phyloP scores from a whole-genome alignment of 2,329 filamentous ascomycete genomes.

The Epichloe sibirici region DNA sequence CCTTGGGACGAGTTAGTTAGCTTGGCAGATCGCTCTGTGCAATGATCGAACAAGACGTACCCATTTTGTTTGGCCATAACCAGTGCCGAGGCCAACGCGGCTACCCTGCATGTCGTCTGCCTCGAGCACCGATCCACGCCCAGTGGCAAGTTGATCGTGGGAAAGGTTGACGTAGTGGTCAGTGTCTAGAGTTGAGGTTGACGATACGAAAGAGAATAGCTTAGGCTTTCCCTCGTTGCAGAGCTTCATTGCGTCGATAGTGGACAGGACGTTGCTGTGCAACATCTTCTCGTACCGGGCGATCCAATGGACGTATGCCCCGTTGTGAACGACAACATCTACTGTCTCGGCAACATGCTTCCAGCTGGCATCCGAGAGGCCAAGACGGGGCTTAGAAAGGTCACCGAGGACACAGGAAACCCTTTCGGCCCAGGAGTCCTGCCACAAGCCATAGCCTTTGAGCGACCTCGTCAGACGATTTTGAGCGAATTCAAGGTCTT shows the following conservation, averaged over 20 bases:
- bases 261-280: slow-evolving; percentile 68
- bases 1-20: slow-evolving; percentile 25
- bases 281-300: slow-evolving; percentile 61
- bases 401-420: slow-evolving; percentile 62
- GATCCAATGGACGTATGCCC: slow-evolving; percentile 73
- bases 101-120: slow-evolving; percentile 69
- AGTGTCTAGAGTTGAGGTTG: slow-evolving; percentile 64
- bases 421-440: slow-evolving; percentile 45
- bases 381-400: slow-evolving; percentile 59
- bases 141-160: slow-evolving; percentile 32
- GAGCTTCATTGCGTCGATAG: slow-evolving; percentile 62
- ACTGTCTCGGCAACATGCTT: slow-evolving; percentile 49
- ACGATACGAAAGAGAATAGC: slow-evolving; percentile 67
- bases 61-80: slow-evolving; percentile 92
- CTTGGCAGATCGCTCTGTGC: too few relatives aligned
- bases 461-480: slow-evolving; percentile 56
- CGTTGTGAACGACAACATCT: slow-evolving; percentile 73
- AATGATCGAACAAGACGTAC: slow-evolving; percentile 16
- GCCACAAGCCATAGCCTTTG: slow-evolving; percentile 71
- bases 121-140: slow-evolving; percentile 53
- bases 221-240: slow-evolving; percentile 71
- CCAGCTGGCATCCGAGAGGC: slow-evolving; percentile 56
- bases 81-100: slow-evolving; percentile 63
- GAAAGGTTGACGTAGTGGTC: slow-evolving; percentile 71
- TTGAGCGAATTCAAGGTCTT: slow-evolving; percentile 45